These are phyloP conservation scores for Cladorrhinum samala DNA, from an alignment of 495 filamentous ascomycete species.

Conservation along the genomic window DNA sequence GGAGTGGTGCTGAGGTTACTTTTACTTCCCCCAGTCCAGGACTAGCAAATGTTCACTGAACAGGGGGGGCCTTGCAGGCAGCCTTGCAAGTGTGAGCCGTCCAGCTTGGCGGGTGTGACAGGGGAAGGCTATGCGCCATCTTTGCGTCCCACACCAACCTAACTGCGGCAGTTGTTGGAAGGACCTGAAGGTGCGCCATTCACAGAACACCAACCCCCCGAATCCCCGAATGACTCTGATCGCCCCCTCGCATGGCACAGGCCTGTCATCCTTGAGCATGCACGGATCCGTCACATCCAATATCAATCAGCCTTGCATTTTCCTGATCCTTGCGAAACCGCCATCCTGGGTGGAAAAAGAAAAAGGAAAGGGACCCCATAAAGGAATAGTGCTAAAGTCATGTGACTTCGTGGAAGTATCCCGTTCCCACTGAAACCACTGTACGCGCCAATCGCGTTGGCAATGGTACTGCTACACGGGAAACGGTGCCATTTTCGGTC, in stretches of 20 bases:
- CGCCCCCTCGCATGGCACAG: constrained; percentile 8
- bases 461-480: constrained; percentile 8
- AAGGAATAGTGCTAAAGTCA: constrained; percentile 15
- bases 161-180: background rate
- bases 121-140: background rate
- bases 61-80: constrained; percentile 13
- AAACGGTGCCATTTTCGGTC: constrained; percentile 19
- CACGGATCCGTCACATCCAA: constrained; percentile 4
- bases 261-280: background rate
- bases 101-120: too few relatives aligned
- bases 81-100: too few relatives aligned
- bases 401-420: constrained; percentile 20
- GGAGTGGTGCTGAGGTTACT: too few relatives aligned
- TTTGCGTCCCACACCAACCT: constrained; percentile 6
- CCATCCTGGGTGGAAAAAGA: background rate
- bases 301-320: constrained; percentile 18
- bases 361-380: constrained; percentile 1
- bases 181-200: background rate
- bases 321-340: constrained; percentile 6
- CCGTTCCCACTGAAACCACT: constrained; percentile 13
- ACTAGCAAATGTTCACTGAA: constrained; percentile 18
- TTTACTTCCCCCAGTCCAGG: too few relatives aligned
- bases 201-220: constrained; percentile 5
- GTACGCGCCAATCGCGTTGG: constrained; percentile 26
- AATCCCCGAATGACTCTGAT: constrained; percentile 15